Evolutionary conservation across 2,329 filamentous ascomycete species (phyloP), one percentile per base, ranked within the genome.

Genomic region (Aureobasidium sp.): DNA sequence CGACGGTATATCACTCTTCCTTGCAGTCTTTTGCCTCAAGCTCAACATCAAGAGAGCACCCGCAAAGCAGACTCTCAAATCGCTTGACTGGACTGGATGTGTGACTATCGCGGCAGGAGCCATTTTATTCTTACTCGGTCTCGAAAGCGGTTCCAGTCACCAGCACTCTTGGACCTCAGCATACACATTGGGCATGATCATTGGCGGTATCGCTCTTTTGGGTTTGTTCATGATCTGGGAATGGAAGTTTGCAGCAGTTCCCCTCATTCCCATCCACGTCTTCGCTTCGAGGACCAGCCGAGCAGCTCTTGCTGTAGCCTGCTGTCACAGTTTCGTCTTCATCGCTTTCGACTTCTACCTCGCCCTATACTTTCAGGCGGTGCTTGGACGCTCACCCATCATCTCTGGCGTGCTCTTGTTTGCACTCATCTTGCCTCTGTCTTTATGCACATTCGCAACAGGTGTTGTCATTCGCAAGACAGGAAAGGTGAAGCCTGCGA

Each of bases 281-380:
- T 44, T 54, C n/a, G 22, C 39, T 2, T 37, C 29, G 2, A 17
- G 52, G 1, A 54, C 52, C 6, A 35, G 25, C 10, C 24, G 49
- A 25, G 52, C 52, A 16, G 52, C 52, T 4, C 34, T 54, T 2
- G n/a, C 49, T 2, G 38, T 52, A 3, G 49, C 49, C 24, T 52
- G 49, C 60, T 67, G 69, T 14, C 74, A 79, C 60, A 70, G 71
- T 14, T 75, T 76, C 58, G 74, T 70, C 29, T 85, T 85, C 65
- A 83, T 86, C 35, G 79, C 77, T 0, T 75, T 75, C 1, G 78
- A 81, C 41, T 90, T 86, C 66, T 90, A 86, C 61, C 72, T 90
- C 27, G 86, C 86, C 0, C 73, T 89, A 0, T 89, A 84, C 67
- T 83, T 88, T 51, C 86, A 90, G 63, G 77, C 81, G 2, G 84